Percentiles rank a stretch among this genome's conserved stretches.
phyloP scores from a whole-genome alignment of 352 stramenopile genomes.

The Globisporangium nodosum region DNA sequence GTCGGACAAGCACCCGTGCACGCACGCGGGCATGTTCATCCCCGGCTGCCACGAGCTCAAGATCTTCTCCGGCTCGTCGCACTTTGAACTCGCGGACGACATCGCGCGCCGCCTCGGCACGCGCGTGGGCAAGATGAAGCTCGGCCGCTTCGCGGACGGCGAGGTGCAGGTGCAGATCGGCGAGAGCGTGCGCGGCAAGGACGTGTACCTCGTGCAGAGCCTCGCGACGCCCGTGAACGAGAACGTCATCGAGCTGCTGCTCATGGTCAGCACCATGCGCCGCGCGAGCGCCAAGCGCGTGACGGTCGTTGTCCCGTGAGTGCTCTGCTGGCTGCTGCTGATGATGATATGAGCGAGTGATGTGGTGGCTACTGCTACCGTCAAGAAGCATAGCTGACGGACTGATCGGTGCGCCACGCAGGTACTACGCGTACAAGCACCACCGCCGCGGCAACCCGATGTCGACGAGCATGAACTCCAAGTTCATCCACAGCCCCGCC shows the following conservation, averaged over 20 bases:
- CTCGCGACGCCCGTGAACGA: slow-evolving; percentile 91
- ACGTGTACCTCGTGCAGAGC: slow-evolving; percentile 94
- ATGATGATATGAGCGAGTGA: background rate
- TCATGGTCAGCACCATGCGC: slow-evolving; percentile 93
- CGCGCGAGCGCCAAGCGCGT: slow-evolving; percentile 92
- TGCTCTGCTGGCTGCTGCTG: slow-evolving; percentile 6
- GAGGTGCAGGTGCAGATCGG: slow-evolving; percentile 92
- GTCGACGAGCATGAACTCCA: slow-evolving; percentile 88
- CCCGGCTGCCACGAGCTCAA: slow-evolving; percentile 91
- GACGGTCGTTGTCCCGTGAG: slow-evolving; percentile 91
- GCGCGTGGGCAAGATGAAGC: slow-evolving; percentile 83
- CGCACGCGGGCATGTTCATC: slow-evolving; percentile 89
- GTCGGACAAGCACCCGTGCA: slow-evolving; percentile 89
- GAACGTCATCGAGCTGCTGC: slow-evolving; percentile 92
- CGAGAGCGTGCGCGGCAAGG: slow-evolving; percentile 90
- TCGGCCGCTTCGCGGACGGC: slow-evolving; percentile 89
- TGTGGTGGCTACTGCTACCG: background rate
- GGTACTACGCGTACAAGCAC: slow-evolving; percentile 92
- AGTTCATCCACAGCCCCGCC: slow-evolving; percentile 87
- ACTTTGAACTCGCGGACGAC: slow-evolving; percentile 87
- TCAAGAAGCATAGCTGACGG: background rate
- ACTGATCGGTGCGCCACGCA: slow-evolving; percentile 4
- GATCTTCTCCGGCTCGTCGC: slow-evolving; percentile 90
- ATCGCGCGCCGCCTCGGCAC: slow-evolving; percentile 85
- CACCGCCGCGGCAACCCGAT: slow-evolving; percentile 82